Percentiles rank a stretch among this genome's conserved stretches.
These are phyloP conservation scores for Eucalyptus grandis DNA, from an alignment of 345 rosid species.

Conservation along the genomic window DNA sequence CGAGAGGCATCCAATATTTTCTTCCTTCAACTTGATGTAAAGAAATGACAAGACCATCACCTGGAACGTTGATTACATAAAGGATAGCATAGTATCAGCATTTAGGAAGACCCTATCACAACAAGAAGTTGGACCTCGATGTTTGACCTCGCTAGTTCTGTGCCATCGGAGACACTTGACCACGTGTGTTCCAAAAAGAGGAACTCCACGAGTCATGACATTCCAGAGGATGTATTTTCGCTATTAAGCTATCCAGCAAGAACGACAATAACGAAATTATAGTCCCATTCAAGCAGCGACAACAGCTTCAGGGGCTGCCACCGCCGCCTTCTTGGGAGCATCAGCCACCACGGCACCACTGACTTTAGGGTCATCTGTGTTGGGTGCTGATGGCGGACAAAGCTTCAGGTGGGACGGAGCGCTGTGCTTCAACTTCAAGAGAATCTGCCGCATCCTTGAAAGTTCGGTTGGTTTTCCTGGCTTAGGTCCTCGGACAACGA, in stretches of 20 bases:
- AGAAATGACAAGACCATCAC: background rate
- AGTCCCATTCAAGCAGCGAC: background rate
- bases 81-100: background rate
- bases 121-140: background rate
- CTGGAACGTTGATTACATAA: background rate
- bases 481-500: constrained; percentile 69
- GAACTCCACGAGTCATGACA: background rate
- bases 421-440: background rate
- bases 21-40: background rate
- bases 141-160: background rate
- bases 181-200: background rate
- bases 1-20: too few relatives aligned
- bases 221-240: background rate
- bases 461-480: constrained; percentile 54
- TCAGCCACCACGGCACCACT: background rate
- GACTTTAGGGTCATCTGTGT: background rate
- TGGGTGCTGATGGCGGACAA: background rate
- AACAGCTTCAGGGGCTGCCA: background rate
- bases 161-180: background rate
- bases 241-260: background rate
- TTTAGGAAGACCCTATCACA: background rate
- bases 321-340: background rate
- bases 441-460: background rate
- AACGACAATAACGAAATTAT: background rate
- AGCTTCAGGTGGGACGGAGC: background rate